These are phyloP conservation scores for Cutaneotrichosporon sp. DNA, from an alignment of 1,284 basidiomycete genomes.

Conservation along the genomic window DNA sequence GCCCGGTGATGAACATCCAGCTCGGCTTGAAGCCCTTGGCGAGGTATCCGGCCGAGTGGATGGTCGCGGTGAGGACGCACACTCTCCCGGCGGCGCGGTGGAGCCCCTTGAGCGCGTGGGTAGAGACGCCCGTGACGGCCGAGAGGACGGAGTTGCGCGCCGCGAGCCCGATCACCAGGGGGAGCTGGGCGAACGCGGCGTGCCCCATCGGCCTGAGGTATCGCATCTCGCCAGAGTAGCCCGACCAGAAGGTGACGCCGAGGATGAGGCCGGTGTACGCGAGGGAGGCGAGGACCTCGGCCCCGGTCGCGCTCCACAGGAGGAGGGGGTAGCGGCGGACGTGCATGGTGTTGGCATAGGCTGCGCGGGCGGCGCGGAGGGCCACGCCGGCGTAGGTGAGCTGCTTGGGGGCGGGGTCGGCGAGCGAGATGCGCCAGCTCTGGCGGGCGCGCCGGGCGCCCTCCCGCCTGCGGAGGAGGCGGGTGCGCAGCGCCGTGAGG, in stretches of 20 bases:
- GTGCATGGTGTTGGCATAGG: slow-evolving; percentile 5
- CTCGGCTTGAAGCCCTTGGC: slow-evolving; percentile 16
- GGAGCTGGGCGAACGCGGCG: slow-evolving; percentile 55
- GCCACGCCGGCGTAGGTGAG: not conserved
- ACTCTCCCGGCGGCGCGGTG: slow-evolving; percentile 41
- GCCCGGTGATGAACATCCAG: slow-evolving; percentile 8
- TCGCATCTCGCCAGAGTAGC: not conserved
- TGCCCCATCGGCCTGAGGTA: slow-evolving; percentile 2
- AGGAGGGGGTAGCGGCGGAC: slow-evolving; percentile 13
- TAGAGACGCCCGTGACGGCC: slow-evolving; percentile 63
- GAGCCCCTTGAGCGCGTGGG: slow-evolving; percentile 58
- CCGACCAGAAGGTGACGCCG: slow-evolving; percentile 10
- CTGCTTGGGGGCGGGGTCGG: not conserved
- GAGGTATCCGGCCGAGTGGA: slow-evolving; percentile 34
- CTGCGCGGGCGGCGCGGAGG: not conserved
- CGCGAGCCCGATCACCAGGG: slow-evolving; percentile 64
- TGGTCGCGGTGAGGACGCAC: slow-evolving; percentile 36
- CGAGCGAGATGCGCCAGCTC: not conserved
- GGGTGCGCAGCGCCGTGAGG: not conserved
- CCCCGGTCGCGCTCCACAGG: not conserved
- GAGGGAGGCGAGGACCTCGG: slow-evolving; percentile 10
- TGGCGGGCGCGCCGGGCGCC: not conserved
- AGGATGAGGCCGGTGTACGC: slow-evolving; percentile 9
- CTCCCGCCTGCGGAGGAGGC: not conserved
- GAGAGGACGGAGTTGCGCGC: slow-evolving; percentile 67